Percentiles rank a stretch among this genome's conserved stretches.
These are phyloP conservation scores for Hansenula lynferdii DNA, from an alignment of 1,139 yeast species.

Conservation along the genomic window DNA sequence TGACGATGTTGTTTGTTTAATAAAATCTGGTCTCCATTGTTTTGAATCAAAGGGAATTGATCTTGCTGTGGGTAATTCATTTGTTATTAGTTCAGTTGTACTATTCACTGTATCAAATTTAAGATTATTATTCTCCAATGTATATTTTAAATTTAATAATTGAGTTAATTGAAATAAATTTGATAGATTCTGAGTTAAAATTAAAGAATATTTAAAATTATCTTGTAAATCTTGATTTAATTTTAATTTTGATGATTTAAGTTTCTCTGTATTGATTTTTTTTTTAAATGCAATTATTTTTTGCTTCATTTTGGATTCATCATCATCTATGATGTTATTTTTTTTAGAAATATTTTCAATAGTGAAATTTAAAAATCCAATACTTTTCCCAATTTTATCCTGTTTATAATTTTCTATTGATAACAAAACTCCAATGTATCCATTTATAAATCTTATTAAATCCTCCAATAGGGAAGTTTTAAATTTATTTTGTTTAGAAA, in stretches of 20 bases:
- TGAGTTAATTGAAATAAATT: slow-evolving; percentile 13
- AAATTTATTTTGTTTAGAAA: no score
- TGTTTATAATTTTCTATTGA: slow-evolving; percentile 20
- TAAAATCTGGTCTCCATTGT: slow-evolving; percentile 15
- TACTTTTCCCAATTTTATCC: slow-evolving; percentile 17
- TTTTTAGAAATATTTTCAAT: slow-evolving; percentile 11
- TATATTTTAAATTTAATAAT: slow-evolving; percentile 15
- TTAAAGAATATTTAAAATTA: slow-evolving; percentile 3
- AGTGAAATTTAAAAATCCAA: slow-evolving; percentile 19
- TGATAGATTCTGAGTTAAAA: slow-evolving; percentile 6
- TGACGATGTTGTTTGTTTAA: background rate
- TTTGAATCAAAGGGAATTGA: slow-evolving; percentile 14
- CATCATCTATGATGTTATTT: slow-evolving; percentile 6
- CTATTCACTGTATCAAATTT: slow-evolving; percentile 14
- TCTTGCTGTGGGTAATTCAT: slow-evolving; percentile 20
- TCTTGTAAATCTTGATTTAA: slow-evolving; percentile 9
- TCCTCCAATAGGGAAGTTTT: slow-evolving; percentile 4
- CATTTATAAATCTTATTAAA: slow-evolving; percentile 7
- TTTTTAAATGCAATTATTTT: slow-evolving; percentile 12
- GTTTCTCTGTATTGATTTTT: slow-evolving; percentile 7
- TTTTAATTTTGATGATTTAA: slow-evolving; percentile 5
- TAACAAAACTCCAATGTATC: slow-evolving; percentile 12
- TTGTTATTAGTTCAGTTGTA: slow-evolving; percentile 8
- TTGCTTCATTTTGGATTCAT: slow-evolving; percentile 12
- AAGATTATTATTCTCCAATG: slow-evolving; percentile 19